Evolutionary conservation across 129 eudicot species (phyloP).

Genomic region (Calendula officinalis): DNA sequence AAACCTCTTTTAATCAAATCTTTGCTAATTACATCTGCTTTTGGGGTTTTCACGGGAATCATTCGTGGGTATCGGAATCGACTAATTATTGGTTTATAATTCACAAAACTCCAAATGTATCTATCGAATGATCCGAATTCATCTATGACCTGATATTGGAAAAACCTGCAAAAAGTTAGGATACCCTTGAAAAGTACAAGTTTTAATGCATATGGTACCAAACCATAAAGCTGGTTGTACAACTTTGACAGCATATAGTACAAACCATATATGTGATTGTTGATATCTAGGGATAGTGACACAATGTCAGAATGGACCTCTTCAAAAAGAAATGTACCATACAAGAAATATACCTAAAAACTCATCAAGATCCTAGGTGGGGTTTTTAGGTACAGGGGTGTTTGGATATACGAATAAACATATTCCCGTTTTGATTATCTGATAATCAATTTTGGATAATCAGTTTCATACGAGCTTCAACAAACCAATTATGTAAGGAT

Average conservation of each 20-base stretch:
- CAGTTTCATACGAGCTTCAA: no score
- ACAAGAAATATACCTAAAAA: background rate
- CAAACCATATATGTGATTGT: background rate
- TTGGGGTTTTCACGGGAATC: slow-evolving; percentile 60
- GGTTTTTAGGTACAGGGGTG: background rate
- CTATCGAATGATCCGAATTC: slow-evolving; percentile 48
- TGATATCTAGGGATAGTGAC: background rate
- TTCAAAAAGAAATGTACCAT: background rate
- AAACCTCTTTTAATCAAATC: slow-evolving; percentile 64
- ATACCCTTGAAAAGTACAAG: slow-evolving; percentile 8
- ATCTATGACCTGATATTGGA: slow-evolving; percentile 8
- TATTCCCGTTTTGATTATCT: no score
- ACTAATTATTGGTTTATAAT: background rate
- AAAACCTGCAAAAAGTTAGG: slow-evolving; percentile 34
- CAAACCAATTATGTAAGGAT: background rate
- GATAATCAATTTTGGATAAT: background rate
- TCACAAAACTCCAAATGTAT: background rate
- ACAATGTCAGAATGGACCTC: background rate
- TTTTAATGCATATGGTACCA: slow-evolving; percentile 12
- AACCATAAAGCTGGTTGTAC: background rate
- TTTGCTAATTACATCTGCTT: slow-evolving; percentile 65
- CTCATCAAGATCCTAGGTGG: slow-evolving; percentile 1
- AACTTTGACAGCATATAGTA: no score
- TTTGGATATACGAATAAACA: no score
- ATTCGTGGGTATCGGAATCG: slow-evolving; percentile 52